Conservation (phyloP, 352 stramenopile genomes). For the Globisporangium paroecandrum region DNA sequence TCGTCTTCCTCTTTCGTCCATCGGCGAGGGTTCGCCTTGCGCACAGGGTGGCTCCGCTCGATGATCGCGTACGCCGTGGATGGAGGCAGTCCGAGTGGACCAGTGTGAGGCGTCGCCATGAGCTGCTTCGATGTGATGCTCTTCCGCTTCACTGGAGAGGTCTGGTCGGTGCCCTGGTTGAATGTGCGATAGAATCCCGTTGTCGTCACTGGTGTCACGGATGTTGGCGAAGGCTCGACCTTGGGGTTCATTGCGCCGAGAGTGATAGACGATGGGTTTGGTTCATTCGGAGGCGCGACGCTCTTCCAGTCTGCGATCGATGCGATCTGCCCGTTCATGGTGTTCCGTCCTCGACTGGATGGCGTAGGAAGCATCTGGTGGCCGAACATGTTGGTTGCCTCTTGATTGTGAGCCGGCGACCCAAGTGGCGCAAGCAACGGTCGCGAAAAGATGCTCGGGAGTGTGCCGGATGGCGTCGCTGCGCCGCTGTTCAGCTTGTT, state of each 20-base stretch:
- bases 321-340: background rate
- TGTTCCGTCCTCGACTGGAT: slow-evolving; percentile 1
- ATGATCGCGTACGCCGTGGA: slow-evolving; percentile 19
- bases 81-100: slow-evolving; percentile 15
- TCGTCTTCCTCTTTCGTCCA: slow-evolving; percentile 91
- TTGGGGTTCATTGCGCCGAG: slow-evolving; percentile 10
- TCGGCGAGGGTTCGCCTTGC: slow-evolving; percentile 73
- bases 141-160: slow-evolving; percentile 72
- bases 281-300: background rate
- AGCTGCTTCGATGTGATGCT: slow-evolving; percentile 77
- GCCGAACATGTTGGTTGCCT: background rate
- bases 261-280: background rate
- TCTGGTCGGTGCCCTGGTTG: slow-evolving; percentile 22
- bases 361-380: slow-evolving; percentile 14
- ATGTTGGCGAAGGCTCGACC: slow-evolving; percentile 33
- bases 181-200: slow-evolving; percentile 37
- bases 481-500: slow-evolving; percentile 11
- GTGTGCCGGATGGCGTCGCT: slow-evolving; percentile 23
- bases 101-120: slow-evolving; percentile 36
- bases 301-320: slow-evolving; percentile 17
- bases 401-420: slow-evolving; percentile 21
- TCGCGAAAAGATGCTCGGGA: slow-evolving; percentile 49
- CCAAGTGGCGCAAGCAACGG: slow-evolving; percentile 36
- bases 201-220: slow-evolving; percentile 33
- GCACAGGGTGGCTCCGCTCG: slow-evolving; percentile 29